Base-by-base conservation (phyloP, 2,329 filamentous ascomycete species). In the Chalara sp. region DNA sequence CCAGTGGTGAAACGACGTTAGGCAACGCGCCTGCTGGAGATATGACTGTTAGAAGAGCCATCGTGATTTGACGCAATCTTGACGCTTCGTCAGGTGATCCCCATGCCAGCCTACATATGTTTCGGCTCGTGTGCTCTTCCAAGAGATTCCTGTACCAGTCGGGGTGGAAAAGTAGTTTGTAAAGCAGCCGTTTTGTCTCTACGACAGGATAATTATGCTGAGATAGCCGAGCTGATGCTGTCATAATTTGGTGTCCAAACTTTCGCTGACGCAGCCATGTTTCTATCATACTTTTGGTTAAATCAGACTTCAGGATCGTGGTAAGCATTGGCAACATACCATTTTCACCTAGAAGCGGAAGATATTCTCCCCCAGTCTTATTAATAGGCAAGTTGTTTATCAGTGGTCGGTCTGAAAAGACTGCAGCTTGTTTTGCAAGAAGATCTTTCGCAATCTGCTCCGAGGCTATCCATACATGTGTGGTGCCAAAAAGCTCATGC, bases 211-310 rank as follows among this genome's bases (percentile, higher is more conserved):
- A 76, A 10, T 61, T 58, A 56, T 74, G 69, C 5, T 75, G 62
- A 1, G 62, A 64, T 1, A 58, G 61, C n/a, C 65, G 65, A 10
- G 67, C 61, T 21, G 66, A 67, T 40, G 60, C 58, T 31, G 66
- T 60, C 71, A 76, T 75, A 12, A 75, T 61, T 52, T 71, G 67
- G 48, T 70, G 67, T 52, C 68, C 70, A 28, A 74, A 67, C 60
- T 70, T 74, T 6, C 72, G 67, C 57, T 76, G 73, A n/a, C 72
- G 67, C 58, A 70, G 73, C 73, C 73, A 76, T 4, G 67, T 73
- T 5, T 73, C 72, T 73, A 43, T 28, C 6, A 28, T 12, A 8
- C 13, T 39, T 13, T 39, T 39, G 13, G 35, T 39, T 39, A 39
- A 10, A 39, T 39, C 13, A 39, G 10, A 3, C 10, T 30, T 33